phyloP scores from a whole-genome alignment of 768 basidiomycete species.

The Leccinellum albellum region DNA sequence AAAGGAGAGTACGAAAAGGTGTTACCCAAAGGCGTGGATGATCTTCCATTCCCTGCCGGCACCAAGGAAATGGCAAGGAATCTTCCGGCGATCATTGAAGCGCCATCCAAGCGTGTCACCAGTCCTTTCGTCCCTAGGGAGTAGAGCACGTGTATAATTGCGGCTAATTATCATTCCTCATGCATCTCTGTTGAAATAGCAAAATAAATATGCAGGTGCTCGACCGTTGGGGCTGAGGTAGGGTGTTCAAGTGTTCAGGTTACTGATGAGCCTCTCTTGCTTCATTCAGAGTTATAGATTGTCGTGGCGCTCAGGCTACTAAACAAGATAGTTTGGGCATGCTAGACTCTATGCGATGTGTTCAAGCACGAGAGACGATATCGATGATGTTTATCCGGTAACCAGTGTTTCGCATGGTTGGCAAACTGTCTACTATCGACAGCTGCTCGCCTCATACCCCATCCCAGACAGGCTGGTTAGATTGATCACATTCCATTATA shows the following conservation, averaged over 20 bases:
- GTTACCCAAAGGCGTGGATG: constrained; percentile 76
- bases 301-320: neutral
- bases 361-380: too few species aligned
- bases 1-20: constrained; percentile 74
- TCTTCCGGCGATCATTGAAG: constrained; percentile 63
- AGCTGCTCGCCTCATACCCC: too few species aligned
- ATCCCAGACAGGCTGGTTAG: too few species aligned
- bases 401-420: too few species aligned
- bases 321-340: neutral
- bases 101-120: constrained; percentile 68
- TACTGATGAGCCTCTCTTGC: neutral
- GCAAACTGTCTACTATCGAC: too few species aligned
- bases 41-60: constrained; percentile 91
- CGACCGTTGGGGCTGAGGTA: neutral
- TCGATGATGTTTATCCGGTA: too few species aligned
- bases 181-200: neutral
- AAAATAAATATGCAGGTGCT: neutral
- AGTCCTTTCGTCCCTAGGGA: constrained; percentile 80
- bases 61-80: constrained; percentile 68
- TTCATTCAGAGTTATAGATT: neutral
- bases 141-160: constrained; percentile 28
- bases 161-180: neutral
- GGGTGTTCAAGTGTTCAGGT: neutral
- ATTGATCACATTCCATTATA: too few species aligned
- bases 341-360: neutral